phyloP scores from a whole-genome alignment of 805 yeast genomes.

The Lipomyces oligophaga region DNA sequence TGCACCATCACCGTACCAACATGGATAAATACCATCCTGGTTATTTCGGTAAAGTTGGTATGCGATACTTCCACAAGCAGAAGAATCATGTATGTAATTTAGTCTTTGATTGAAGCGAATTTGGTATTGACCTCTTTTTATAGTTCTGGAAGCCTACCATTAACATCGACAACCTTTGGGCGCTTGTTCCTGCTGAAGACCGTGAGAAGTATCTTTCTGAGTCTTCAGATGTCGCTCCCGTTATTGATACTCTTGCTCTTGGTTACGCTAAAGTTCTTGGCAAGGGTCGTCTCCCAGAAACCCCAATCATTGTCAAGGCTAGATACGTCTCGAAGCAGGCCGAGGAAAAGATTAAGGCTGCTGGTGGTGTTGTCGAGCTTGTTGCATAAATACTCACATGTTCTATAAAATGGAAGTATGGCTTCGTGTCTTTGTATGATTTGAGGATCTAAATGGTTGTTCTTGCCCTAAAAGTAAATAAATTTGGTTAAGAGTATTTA shows the following conservation, averaged over 20 bases:
- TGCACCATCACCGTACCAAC: slow-evolving; percentile 99
- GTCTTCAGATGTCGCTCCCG: slow-evolving; percentile 91
- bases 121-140: not conserved
- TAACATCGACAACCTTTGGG: slow-evolving; percentile 98
- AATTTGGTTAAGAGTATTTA: too few species aligned
- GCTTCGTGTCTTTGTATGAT: slow-evolving; percentile 17
- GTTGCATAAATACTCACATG: slow-evolving; percentile 67
- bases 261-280: slow-evolving; percentile 99
- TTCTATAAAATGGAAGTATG: too few species aligned
- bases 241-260: slow-evolving; percentile 97
- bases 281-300: slow-evolving; percentile 96
- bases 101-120: not conserved
- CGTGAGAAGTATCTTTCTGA: slow-evolving; percentile 89
- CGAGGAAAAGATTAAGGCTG: slow-evolving; percentile 99
- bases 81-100: slow-evolving; percentile 29
- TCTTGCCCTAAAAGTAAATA: slow-evolving; percentile 22
- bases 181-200: slow-evolving; percentile 88
- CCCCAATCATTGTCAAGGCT: slow-evolving; percentile 98
- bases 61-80: slow-evolving; percentile 57
- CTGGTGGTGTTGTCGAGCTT: slow-evolving; percentile 99
- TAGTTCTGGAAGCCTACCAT: slow-evolving; percentile 84
- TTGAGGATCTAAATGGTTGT: slow-evolving; percentile 20
- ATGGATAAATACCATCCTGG: slow-evolving; percentile 99
- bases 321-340: slow-evolving; percentile 99
- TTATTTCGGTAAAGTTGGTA: slow-evolving; percentile 99